Conservation (phyloP, 2,329 filamentous ascomycete species). For the Sporothrix phasma region DNA sequence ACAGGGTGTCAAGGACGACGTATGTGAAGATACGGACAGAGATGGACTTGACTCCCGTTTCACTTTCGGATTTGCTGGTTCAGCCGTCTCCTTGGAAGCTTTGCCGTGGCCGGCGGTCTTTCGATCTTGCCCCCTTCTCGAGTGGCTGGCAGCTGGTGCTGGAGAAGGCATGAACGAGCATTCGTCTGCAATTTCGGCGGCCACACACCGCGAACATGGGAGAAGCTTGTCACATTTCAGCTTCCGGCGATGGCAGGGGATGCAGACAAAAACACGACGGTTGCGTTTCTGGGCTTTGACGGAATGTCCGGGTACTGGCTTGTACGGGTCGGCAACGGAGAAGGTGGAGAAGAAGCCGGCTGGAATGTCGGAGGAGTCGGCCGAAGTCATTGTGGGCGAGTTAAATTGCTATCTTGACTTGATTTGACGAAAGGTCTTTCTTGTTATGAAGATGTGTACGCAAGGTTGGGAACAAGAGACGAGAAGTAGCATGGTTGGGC, state of each 20-base stretch:
- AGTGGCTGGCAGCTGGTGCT: not conserved
- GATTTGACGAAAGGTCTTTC: not conserved
- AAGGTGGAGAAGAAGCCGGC: slow-evolving; percentile 24
- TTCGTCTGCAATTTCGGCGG: slow-evolving; percentile 19
- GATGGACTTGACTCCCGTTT: not conserved
- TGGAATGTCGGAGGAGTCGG: slow-evolving; percentile 14
- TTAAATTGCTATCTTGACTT: not conserved
- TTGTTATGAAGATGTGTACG: not conserved
- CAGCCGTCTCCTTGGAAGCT: not conserved
- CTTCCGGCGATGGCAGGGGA: slow-evolving; percentile 24
- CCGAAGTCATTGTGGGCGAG: slow-evolving; percentile 1
- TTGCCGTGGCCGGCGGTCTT: not conserved
- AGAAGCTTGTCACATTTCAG: slow-evolving; percentile 24
- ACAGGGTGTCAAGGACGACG: not conserved
- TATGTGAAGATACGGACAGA: not conserved
- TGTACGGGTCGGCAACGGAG: slow-evolving; percentile 22
- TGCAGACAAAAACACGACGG: slow-evolving; percentile 24
- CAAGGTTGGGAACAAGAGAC: not conserved
- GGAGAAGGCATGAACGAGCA: slow-evolving; percentile 22
- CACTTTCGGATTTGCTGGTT: not conserved
- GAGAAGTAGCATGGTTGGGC: not conserved
- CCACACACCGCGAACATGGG: slow-evolving; percentile 23
- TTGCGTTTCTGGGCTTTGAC: slow-evolving; percentile 23
- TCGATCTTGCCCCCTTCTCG: not conserved
- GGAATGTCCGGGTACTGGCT: slow-evolving; percentile 15